Conservation (phyloP, 2,329 filamentous ascomycete genomes). For the Alternaria arborescens region DNA sequence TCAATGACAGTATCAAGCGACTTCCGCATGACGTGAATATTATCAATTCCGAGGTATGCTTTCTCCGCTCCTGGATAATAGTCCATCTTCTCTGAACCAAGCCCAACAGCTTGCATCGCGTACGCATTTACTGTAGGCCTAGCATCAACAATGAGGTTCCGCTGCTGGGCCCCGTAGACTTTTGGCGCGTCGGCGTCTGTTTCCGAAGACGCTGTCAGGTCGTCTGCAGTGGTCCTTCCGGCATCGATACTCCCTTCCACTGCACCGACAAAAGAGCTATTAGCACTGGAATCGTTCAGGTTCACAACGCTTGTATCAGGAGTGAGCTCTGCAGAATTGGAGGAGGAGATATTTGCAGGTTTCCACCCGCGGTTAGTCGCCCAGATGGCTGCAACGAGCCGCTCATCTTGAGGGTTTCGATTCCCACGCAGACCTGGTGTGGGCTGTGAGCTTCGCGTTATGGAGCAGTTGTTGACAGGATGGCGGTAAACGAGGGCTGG, state of each 20-base stretch:
- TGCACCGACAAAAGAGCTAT: slow-evolving; percentile 47
- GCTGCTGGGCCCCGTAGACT: slow-evolving; percentile 90
- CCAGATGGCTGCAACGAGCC: slow-evolving; percentile 91
- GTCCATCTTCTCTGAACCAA: slow-evolving; percentile 97
- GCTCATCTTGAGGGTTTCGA: slow-evolving; percentile 94
- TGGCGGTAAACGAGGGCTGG: slow-evolving; percentile 94
- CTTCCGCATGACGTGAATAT: slow-evolving; percentile 97
- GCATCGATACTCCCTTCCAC: slow-evolving; percentile 34
- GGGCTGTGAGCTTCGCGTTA: slow-evolving; percentile 93
- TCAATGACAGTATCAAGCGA: slow-evolving; percentile 89
- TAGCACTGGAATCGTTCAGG: slow-evolving; percentile 41
- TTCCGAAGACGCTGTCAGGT: slow-evolving; percentile 48
- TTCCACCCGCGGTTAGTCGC: slow-evolving; percentile 64
- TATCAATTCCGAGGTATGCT: slow-evolving; percentile 93
- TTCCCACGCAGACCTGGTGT: slow-evolving; percentile 85
- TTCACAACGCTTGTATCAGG: slow-evolving; percentile 48
- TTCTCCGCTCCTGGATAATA: slow-evolving; percentile 93
- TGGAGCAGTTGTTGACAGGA: slow-evolving; percentile 94
- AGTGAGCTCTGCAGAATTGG: slow-evolving; percentile 36
- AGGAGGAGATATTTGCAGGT: slow-evolving; percentile 34
- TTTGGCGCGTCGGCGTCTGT: slow-evolving; percentile 44
- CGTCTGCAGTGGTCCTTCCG: slow-evolving; percentile 33
- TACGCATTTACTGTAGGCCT: slow-evolving; percentile 92
- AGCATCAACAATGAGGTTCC: slow-evolving; percentile 94
- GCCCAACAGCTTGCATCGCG: slow-evolving; percentile 90